A percentile compares a stretch with the other conserved stretches of the same genome.
phyloP scores from a whole-genome alignment of 768 basidiomycete genomes.

The Boletellus ananiceps region DNA sequence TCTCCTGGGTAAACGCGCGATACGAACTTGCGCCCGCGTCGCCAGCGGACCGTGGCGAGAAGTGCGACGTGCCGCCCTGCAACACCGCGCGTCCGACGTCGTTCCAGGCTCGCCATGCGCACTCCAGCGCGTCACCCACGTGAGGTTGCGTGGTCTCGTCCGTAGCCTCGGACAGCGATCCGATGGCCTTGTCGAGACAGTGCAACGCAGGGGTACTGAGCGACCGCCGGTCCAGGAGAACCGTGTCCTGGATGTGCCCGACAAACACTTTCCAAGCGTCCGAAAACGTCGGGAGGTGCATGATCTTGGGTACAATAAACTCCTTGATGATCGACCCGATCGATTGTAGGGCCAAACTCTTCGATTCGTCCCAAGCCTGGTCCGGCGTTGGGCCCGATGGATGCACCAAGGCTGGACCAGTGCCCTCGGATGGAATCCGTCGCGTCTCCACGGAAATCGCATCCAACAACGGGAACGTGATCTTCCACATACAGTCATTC shows the following conservation, averaged over 20 bases:
- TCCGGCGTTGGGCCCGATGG: constrained; percentile 16
- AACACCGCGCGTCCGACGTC: constrained; percentile 56
- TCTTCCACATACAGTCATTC: constrained; percentile 88
- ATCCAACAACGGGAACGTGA: constrained; percentile 84
- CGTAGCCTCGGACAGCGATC: constrained; percentile 42
- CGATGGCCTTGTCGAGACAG: constrained; percentile 75
- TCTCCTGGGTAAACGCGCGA: constrained; percentile 55
- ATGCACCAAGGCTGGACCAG: constrained; percentile 5
- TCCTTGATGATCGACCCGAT: constrained; percentile 80
- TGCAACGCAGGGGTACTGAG: constrained; percentile 83
- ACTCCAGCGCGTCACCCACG: constrained; percentile 49
- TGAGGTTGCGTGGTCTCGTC: constrained; percentile 31
- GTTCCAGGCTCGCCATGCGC: constrained; percentile 68
- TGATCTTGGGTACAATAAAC: constrained; percentile 71
- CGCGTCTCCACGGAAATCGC: constrained; percentile 57
- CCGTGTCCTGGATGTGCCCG: constrained; percentile 61
- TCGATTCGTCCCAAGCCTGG: constrained; percentile 82
- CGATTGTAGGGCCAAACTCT: constrained; percentile 78
- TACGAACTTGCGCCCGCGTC: constrained; percentile 5
- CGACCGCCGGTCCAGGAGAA: constrained; percentile 59
- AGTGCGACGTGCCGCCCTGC: constrained; percentile 18
- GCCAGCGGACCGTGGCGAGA: constrained; percentile 8
- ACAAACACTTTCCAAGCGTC: constrained; percentile 76
- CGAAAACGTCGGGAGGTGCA: constrained; percentile 63
- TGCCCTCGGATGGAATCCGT: constrained; percentile 20